Percentiles rank a stretch among this genome's conserved stretches.
Evolutionary conservation across 768 basidiomycete species (phyloP).

Genomic region (Tephrocybe sp.): DNA sequence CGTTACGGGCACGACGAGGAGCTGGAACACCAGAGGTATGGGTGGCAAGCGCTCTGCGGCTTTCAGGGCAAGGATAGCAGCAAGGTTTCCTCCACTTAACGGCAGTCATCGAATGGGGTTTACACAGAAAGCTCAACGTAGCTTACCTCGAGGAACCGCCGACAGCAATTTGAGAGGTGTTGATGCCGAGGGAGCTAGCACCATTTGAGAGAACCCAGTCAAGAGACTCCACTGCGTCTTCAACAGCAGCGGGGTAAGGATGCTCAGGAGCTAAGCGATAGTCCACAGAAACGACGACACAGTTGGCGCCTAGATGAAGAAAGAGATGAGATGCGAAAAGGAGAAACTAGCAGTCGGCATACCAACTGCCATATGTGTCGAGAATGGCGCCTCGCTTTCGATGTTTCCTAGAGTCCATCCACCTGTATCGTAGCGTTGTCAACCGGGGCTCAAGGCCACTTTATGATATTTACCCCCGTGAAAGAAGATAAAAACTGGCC

Average conservation of each 20-base stretch:
- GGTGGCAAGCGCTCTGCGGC: slow-evolving; percentile 45
- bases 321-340: not conserved
- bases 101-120: not conserved
- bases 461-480: slow-evolving; percentile 56
- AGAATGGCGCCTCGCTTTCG: slow-evolving; percentile 55
- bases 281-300: slow-evolving; percentile 64
- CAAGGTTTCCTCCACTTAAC: slow-evolving; percentile 66
- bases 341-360: slow-evolving; percentile 12
- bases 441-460: too few relatives aligned
- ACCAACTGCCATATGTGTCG: slow-evolving; percentile 60
- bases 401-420: slow-evolving; percentile 78
- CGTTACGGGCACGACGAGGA: slow-evolving; percentile 69
- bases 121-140: not conserved
- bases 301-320: slow-evolving; percentile 48
- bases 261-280: slow-evolving; percentile 73
- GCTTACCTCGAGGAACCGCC: slow-evolving; percentile 71
- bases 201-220: slow-evolving; percentile 58
- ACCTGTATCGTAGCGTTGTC: slow-evolving; percentile 38
- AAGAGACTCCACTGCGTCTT: slow-evolving; percentile 67
- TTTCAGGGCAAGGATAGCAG: slow-evolving; percentile 63
- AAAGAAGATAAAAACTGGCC: slow-evolving; percentile 73
- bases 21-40: slow-evolving; percentile 55
- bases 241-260: slow-evolving; percentile 67
- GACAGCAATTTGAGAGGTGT: slow-evolving; percentile 57
- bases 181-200: slow-evolving; percentile 38